Conservation (phyloP, 2,329 filamentous ascomycete genomes). For the Penicillium expansum region DNA sequence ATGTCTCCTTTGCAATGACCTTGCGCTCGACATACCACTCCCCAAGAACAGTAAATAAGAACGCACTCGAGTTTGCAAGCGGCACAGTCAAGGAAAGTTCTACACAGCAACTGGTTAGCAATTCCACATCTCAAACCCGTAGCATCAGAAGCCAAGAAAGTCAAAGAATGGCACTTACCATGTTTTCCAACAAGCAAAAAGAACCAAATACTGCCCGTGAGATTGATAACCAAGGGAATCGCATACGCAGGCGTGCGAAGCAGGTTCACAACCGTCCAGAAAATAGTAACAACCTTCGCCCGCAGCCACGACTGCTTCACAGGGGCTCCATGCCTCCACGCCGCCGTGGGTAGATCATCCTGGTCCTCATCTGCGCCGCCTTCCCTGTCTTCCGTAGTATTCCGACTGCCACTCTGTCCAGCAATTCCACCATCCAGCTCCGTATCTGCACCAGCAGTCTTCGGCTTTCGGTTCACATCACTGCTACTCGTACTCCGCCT, state of each 20-base stretch:
- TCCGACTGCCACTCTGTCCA: slow-evolving; percentile 38
- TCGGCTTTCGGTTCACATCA: slow-evolving; percentile 5
- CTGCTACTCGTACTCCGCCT: slow-evolving; percentile 16
- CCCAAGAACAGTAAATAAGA: slow-evolving; percentile 90
- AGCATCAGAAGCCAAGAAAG: not conserved
- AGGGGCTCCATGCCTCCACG: slow-evolving; percentile 25
- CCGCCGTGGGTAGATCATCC: slow-evolving; percentile 27
- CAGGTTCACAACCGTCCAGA: slow-evolving; percentile 75
- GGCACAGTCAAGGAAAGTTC: slow-evolving; percentile 91
- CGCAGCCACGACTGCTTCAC: slow-evolving; percentile 55
- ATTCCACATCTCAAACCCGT: not conserved
- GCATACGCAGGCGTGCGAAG: slow-evolving; percentile 80
- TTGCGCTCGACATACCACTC: slow-evolving; percentile 96
- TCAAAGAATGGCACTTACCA: slow-evolving; percentile 56
- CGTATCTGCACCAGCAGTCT: slow-evolving; percentile 44
- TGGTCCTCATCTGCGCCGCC: slow-evolving; percentile 9
- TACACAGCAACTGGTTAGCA: slow-evolving; percentile 35
- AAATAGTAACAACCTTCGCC: slow-evolving; percentile 60
- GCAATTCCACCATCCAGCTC: slow-evolving; percentile 33
- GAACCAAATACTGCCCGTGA: slow-evolving; percentile 95
- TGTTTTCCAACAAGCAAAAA: slow-evolving; percentile 90
- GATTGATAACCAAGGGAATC: slow-evolving; percentile 77
- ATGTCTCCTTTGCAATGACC: slow-evolving; percentile 81
- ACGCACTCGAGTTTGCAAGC: slow-evolving; percentile 90
- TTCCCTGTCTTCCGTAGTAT: slow-evolving; percentile 11